These are phyloP conservation scores for Durio zibethinus DNA, from an alignment of 345 rosid species.

Conservation along the genomic window DNA sequence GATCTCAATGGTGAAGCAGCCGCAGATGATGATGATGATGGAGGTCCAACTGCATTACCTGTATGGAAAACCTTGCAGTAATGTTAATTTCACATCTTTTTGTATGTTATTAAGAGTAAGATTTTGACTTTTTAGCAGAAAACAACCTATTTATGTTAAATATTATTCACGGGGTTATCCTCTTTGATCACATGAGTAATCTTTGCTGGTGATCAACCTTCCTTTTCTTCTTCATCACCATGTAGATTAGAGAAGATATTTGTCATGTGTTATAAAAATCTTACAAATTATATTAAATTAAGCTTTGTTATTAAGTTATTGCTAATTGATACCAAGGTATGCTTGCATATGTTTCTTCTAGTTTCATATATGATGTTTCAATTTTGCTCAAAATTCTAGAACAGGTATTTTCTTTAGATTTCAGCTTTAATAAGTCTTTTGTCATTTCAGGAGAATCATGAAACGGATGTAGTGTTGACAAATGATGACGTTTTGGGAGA, in stretches of 20 bases:
- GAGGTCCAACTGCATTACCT: conserved; percentile 39
- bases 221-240: neutral
- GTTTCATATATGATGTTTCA: neutral
- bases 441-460: conserved; percentile 58
- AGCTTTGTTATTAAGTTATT: neutral
- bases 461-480: conserved; percentile 55
- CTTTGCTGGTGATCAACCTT: neutral
- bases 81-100: conserved; percentile 12
- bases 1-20: conserved; percentile 98
- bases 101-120: neutral
- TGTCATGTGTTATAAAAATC: neutral
- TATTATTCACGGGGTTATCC: neutral
- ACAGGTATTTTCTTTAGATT: conserved; percentile 15
- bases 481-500: conserved; percentile 96
- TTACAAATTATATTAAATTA: neutral
- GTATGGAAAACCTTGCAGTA: conserved; percentile 36
- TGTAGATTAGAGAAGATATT: neutral
- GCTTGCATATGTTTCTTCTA: conserved; percentile 2
- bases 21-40: conserved; percentile 68
- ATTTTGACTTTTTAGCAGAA: neutral
- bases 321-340: neutral
- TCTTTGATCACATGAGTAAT: neutral
- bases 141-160: neutral
- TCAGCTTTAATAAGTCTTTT: conserved; percentile 18
- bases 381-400: conserved; percentile 4